These are phyloP conservation scores for Globisporangium megalacanthum DNA, from an alignment of 352 stramenopile genomes.

Conservation along the genomic window DNA sequence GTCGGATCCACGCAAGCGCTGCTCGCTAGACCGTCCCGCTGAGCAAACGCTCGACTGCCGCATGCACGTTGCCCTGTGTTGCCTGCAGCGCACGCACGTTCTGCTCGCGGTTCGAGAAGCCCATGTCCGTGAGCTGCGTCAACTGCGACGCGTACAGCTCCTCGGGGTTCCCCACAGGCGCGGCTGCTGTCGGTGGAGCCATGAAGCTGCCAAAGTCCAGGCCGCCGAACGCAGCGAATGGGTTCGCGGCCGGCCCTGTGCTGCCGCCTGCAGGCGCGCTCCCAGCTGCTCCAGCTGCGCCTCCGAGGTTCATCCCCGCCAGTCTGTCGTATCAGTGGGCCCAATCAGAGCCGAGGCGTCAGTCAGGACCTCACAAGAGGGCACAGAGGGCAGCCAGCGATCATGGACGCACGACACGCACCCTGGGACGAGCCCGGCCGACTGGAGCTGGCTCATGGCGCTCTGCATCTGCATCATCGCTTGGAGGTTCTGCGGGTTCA, in stretches of 20 bases:
- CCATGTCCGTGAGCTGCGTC: constrained; percentile 88
- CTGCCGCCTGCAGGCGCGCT: constrained; percentile 10
- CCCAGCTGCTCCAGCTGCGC: background rate
- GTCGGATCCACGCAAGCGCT: background rate
- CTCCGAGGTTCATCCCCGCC: constrained; percentile 41
- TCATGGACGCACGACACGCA: constrained; percentile 22
- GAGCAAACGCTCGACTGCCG: constrained; percentile 85
- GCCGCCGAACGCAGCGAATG: constrained; percentile 42
- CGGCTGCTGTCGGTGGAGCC: constrained; percentile 12
- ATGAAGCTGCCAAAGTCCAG: constrained; percentile 18
- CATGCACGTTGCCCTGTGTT: constrained; percentile 86
- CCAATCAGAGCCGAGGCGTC: background rate
- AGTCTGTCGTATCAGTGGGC: constrained; percentile 21
- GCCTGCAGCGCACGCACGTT: constrained; percentile 85
- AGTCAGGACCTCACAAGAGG: too few species aligned
- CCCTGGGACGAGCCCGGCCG: constrained; percentile 61
- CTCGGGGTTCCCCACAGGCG: constrained; percentile 61
- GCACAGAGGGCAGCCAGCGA: background rate
- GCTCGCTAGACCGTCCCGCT: constrained; percentile 47
- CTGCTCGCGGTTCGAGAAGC: constrained; percentile 85
- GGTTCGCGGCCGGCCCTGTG: constrained; percentile 27
- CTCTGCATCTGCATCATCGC: constrained; percentile 90
- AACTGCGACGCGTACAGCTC: constrained; percentile 86
- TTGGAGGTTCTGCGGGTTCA: constrained; percentile 89
- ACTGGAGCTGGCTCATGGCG: constrained; percentile 80